These are phyloP conservation scores for Cruciata laevipes DNA, from an alignment of 257 asterid species.

Conservation along the genomic window DNA sequence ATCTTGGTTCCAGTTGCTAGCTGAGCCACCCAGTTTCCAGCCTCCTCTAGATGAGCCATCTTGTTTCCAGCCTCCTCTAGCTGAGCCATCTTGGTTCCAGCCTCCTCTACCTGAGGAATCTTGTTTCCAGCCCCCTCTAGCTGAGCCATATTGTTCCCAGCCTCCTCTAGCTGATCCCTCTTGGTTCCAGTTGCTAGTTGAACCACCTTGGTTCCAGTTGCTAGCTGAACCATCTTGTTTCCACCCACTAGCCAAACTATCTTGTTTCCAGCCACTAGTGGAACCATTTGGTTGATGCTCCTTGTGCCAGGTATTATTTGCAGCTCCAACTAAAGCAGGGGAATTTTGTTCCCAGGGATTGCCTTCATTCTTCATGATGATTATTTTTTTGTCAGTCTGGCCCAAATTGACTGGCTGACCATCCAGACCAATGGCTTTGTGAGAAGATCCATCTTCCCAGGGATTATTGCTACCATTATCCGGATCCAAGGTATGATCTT, in stretches of 20 bases:
- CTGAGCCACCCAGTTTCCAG: background rate
- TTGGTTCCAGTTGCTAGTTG: constrained; percentile 27
- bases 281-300: constrained; percentile 23
- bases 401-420: constrained; percentile 36
- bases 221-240: constrained; percentile 18
- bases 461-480: constrained; percentile 31
- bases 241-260: constrained; percentile 17
- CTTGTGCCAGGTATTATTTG: constrained; percentile 33
- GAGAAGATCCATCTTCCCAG: constrained; percentile 44
- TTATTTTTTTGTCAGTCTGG: constrained; percentile 32
- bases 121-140: constrained; percentile 22
- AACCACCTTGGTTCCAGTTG: constrained; percentile 22
- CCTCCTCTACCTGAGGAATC: constrained; percentile 20
- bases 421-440: constrained; percentile 17
- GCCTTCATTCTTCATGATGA: constrained; percentile 19
- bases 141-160: constrained; percentile 2
- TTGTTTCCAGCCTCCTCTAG: constrained; percentile 36
- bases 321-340: constrained; percentile 26
- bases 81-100: constrained; percentile 20
- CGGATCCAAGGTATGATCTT: constrained; percentile 18
- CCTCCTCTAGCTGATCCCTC: background rate
- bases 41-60: background rate
- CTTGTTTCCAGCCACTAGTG: constrained; percentile 10
- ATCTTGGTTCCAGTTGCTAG: no score
- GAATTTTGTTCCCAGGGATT: constrained; percentile 61